Base-by-base conservation (phyloP, 371 early-diverging fungal species). In the Batrachochytrium dendrobatidis region DNA sequence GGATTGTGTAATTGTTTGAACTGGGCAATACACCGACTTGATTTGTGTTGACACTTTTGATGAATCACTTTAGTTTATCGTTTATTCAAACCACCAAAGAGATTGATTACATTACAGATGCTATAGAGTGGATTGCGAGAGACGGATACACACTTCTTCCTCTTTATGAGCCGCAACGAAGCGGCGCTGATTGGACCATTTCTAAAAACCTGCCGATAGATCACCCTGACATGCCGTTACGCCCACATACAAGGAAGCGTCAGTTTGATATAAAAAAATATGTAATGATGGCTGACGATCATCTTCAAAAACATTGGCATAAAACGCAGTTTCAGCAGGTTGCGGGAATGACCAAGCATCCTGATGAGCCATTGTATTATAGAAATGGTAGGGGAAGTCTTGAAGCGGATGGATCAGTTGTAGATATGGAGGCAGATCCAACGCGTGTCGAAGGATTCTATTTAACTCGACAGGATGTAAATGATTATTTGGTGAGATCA, bases 91-190 rank as follows among this genome's bases (percentile, higher is more conserved):
- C 35, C 18, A 3, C 20, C 7, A 43, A 29, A 24, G 64, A 59
- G 28, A 48, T 64, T 31, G 55, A 59, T 2, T 50, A 55, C 52
- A 44, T 64, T 10, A 39, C 60, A 18, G 20, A 25, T 0, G 64
- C 60, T 1, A 29, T 64, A 18, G 7, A 22, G 28, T 59, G 52
- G 55, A 43, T 64, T 22, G 55, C 59, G 12, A 20, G 2, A 17
- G 10, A 59, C 30, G 64, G 64, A 1, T 44, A 29, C 22, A 31
- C 18, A 51, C n/a, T 64, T 43, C 49, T 64, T 34, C 34, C 59
- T 18, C 24, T 51, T 18, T 64, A 64, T 29, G 32, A 44, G 39
- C 39, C 39, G 39, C 39, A 15, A 15, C 39, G 39, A 12, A n/a
- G 15, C n/a, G 39, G 39, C 39, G 39, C 39, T 12, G 39, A 39